phyloP scores from a whole-genome alignment of 148 eudicot species.

The Rhododendron ferrugineum region DNA sequence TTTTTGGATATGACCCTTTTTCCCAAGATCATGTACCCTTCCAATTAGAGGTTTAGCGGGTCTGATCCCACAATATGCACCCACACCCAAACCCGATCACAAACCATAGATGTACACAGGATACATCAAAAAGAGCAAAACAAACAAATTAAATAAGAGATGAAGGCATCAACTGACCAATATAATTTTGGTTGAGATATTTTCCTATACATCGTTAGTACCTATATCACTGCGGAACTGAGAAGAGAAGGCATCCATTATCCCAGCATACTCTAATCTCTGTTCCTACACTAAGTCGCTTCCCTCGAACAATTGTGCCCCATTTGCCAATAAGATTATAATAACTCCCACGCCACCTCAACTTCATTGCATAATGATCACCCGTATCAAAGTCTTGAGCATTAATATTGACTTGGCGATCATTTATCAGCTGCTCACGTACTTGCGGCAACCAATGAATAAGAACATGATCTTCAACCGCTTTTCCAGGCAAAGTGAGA shows the following conservation, averaged over 20 bases:
- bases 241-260: constrained; percentile 28
- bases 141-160: not conserved
- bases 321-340: constrained; percentile 31
- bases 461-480: constrained; percentile 32
- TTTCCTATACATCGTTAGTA: not conserved
- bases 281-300: constrained; percentile 22
- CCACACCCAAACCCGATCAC: not conserved
- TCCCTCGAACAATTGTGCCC: constrained; percentile 30
- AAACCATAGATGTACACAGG: not conserved
- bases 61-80: not conserved
- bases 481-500: constrained; percentile 35
- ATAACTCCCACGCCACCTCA: constrained; percentile 37
- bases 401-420: constrained; percentile 22
- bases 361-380: constrained; percentile 29
- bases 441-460: constrained; percentile 27
- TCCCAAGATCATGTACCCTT: not conserved
- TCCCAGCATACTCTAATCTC: constrained; percentile 35
- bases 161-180: not conserved
- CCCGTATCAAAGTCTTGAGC: constrained; percentile 34
- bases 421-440: constrained; percentile 27
- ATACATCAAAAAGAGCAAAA: not conserved
- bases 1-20: not conserved
- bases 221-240: constrained; percentile 15
- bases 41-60: not conserved
- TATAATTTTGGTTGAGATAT: constrained; percentile 1